Evolutionary conservation across 83 land plant species (phyloP).

Genomic region (Picea abies): DNA sequence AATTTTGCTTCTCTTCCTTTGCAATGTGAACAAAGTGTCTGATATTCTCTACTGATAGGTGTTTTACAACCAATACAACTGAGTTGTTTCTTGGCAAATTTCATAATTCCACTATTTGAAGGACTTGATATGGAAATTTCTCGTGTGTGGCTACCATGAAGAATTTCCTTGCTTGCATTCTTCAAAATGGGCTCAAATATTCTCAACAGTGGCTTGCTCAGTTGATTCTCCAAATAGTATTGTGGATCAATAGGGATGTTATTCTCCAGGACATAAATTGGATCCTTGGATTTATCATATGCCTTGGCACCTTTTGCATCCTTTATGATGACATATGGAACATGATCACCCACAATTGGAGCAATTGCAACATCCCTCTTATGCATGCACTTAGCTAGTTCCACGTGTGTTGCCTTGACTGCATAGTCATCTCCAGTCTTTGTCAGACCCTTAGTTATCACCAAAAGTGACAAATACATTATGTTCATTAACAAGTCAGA

Average conservation of each 20-base stretch:
- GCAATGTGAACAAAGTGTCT: slow-evolving; percentile 89
- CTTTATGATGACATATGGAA: slow-evolving; percentile 96
- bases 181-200: slow-evolving; percentile 97
- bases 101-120: slow-evolving; percentile 97
- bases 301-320: slow-evolving; percentile 99
- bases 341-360: slow-evolving; percentile 98
- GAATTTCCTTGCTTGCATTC: slow-evolving; percentile 91
- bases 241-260: slow-evolving; percentile 97
- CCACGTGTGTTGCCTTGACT: slow-evolving; percentile 97
- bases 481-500: slow-evolving; percentile 98
- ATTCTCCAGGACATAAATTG: slow-evolving; percentile 95
- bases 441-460: slow-evolving; percentile 98
- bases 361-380: slow-evolving; percentile 99
- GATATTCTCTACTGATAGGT: slow-evolving; percentile 71
- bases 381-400: slow-evolving; percentile 98
- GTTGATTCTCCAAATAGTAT: slow-evolving; percentile 95
- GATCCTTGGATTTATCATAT: slow-evolving; percentile 99
- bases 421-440: slow-evolving; percentile 98
- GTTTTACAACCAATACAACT: slow-evolving; percentile 95
- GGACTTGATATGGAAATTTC: slow-evolving; percentile 92
- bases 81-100: slow-evolving; percentile 93
- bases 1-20: slow-evolving; percentile 97
- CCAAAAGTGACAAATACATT: slow-evolving; percentile 97
- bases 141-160: slow-evolving; percentile 93
- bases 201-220: slow-evolving; percentile 93